These are phyloP conservation scores for Penicillium sp. DNA, from an alignment of 2,329 filamentous ascomycete species.

Conservation along the genomic window DNA sequence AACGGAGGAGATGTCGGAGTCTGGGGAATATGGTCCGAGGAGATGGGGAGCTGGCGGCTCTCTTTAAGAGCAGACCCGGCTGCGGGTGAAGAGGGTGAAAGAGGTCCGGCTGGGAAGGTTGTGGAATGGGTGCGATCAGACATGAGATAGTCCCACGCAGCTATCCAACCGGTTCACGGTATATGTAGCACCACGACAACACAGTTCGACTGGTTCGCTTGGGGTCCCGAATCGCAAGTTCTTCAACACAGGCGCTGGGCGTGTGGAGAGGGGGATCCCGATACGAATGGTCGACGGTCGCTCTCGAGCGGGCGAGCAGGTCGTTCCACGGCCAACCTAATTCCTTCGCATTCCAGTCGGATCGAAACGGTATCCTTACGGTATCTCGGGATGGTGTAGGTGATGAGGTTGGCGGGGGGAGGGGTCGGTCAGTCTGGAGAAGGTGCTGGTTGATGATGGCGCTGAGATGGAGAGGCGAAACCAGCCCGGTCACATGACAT, in stretches of 20 bases:
- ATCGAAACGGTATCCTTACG: constrained; percentile 19
- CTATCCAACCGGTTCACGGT: constrained; percentile 14
- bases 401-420: constrained; percentile 23
- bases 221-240: constrained; percentile 26
- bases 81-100: constrained; percentile 50
- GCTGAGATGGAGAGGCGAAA: constrained; percentile 40
- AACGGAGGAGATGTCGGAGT: constrained; percentile 52
- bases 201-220: constrained; percentile 14
- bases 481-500: constrained; percentile 33
- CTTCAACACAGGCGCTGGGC: constrained; percentile 25
- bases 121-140: constrained; percentile 42
- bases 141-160: constrained; percentile 37
- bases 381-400: constrained; percentile 17
- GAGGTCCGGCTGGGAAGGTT: constrained; percentile 44
- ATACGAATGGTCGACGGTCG: constrained; percentile 39
- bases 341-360: constrained; percentile 40
- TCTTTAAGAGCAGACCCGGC: constrained; percentile 45
- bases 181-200: constrained; percentile 23
- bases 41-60: constrained; percentile 32
- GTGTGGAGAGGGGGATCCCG: constrained; percentile 31
- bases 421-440: constrained; percentile 27
- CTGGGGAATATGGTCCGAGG: constrained; percentile 42
- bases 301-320: constrained; percentile 39
- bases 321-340: constrained; percentile 38
- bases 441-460: constrained; percentile 24